Evolutionary conservation across 2,329 filamentous ascomycete species (phyloP), one percentile per base, ranked within the genome.

Genomic region (Hypoxylon sp.): DNA sequence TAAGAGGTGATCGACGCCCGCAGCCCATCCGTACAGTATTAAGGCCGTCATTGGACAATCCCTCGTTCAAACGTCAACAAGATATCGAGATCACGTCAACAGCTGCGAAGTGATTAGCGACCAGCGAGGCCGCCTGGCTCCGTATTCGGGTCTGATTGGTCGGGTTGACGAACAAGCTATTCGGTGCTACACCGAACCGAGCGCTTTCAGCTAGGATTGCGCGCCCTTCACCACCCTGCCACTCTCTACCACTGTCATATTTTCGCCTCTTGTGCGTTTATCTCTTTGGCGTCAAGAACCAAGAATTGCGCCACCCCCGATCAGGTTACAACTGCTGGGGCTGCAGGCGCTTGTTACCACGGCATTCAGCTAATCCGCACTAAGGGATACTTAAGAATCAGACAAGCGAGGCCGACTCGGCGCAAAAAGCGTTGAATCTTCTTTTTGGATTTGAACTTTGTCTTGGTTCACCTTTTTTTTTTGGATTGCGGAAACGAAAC

Each of bases 201-300:
- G 60, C 57, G 26, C 45, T 60, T 68, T 71, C 71, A 72, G 69
- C 70, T 72, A 40, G 64, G 64, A 72, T 68, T 61, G 36, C 61
- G 57, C 57, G 40, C 36, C 56, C 52, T 69, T 64, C 44, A 45
- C n/a, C n/a, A n/a, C n/a, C n/a, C n/a, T n/a, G n/a, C n/a, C n/a
- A n/a, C n/a, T n/a, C n/a, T n/a, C n/a, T n/a, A n/a, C 45, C 33
- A 54, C 48, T 50, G 45, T 55, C 58, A 52, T 63, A 51, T 65
- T 65, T 40, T 61, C 45, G 45, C 44, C 52, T 61, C 62, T 69
- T 40, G 36, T 18, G 36, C 16, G 45, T 57, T 67, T 62, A 49
- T 55, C 40, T 54, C 48, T 48, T 36, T 40, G 57, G 54, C 49
- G 42, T 57, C 16, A 52, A 53, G 18, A 4, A 33, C 28, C 28